phyloP scores from a whole-genome alignment of 2,329 filamentous ascomycete species.

The Fusarium oligoseptatum region DNA sequence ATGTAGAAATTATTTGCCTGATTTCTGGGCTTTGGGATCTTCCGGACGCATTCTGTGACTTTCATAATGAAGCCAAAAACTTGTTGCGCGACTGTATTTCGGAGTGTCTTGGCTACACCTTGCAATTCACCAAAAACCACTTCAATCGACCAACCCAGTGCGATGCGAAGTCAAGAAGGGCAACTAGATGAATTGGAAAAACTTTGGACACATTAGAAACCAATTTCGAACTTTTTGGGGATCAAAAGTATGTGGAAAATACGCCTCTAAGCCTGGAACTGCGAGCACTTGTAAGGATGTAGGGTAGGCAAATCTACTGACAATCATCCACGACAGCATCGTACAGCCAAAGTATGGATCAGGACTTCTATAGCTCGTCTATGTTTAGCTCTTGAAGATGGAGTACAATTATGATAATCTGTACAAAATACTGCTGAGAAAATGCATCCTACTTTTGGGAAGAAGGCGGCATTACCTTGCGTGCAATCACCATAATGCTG shows the following conservation, averaged over 20 bases:
- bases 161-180: neutral
- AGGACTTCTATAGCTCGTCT: neutral
- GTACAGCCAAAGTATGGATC: neutral
- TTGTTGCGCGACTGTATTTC: neutral
- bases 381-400: rapidly evolving
- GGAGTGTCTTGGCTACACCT: no score
- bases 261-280: neutral
- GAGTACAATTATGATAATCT: neutral
- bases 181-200: rapidly evolving
- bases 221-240: neutral
- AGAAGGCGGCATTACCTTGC: neutral
- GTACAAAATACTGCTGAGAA: neutral
- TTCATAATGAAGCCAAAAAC: neutral
- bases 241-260: neutral
- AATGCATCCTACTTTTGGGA: neutral
- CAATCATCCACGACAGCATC: neutral
- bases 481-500: neutral
- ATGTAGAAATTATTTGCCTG: neutral
- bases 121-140: neutral
- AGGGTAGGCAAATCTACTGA: neutral
- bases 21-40: neutral
- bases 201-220: rapidly evolving
- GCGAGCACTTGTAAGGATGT: neutral
- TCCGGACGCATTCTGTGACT: rapidly evolving
- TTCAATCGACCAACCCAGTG: neutral